These are phyloP conservation scores for Blastomyces percursus DNA, from an alignment of 2,329 filamentous ascomycete species.

Conservation along the genomic window DNA sequence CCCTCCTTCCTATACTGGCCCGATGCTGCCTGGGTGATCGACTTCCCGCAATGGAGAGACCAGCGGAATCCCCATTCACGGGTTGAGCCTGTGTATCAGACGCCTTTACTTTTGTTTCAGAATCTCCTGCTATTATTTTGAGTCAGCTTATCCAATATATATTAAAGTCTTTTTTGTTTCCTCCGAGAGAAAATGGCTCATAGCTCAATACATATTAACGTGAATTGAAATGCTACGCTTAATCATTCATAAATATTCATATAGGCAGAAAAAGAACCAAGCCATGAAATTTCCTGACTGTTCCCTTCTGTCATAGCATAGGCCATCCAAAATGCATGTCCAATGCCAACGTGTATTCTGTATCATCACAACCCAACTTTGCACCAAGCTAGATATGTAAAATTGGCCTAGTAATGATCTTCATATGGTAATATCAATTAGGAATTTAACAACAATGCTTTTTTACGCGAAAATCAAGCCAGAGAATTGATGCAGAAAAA, in stretches of 20 bases:
- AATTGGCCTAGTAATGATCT: neutral
- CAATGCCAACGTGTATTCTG: neutral
- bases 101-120: neutral
- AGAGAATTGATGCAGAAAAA: neutral
- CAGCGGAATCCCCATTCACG: neutral
- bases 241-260: neutral
- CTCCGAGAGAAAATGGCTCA: neutral
- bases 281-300: neutral
- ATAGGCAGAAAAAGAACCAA: neutral
- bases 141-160: neutral
- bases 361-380: neutral
- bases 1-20: conserved; percentile 16
- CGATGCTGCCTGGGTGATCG: conserved; percentile 14
- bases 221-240: neutral
- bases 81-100: neutral
- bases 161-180: neutral
- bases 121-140: neutral
- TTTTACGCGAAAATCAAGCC: neutral
- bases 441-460: neutral
- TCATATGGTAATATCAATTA: neutral
- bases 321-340: neutral
- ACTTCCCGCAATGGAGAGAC: neutral
- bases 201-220: neutral
- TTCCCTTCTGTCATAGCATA: neutral
- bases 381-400: neutral